phyloP scores from a whole-genome alignment of 2,329 filamentous ascomycete species.

The Colletotrichum aenigma region DNA sequence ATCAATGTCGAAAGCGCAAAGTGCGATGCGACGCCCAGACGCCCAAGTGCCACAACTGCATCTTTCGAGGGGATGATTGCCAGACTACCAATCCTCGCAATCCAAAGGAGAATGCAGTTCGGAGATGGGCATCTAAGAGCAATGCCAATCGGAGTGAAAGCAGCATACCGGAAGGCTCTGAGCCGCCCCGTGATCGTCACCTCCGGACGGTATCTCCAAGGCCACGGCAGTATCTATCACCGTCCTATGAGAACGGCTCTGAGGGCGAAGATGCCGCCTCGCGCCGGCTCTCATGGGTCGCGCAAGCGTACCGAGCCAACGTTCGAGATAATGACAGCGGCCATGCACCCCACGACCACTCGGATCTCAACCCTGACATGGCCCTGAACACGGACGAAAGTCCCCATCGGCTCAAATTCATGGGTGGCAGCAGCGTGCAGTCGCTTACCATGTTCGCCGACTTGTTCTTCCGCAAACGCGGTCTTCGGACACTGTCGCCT shows the following conservation, averaged over 20 bases:
- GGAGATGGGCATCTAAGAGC: slow-evolving; percentile 23
- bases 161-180: neutral
- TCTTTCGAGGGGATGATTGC: slow-evolving; percentile 24
- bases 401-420: slow-evolving; percentile 23
- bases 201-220: neutral
- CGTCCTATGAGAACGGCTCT: neutral
- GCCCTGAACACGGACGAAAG: slow-evolving; percentile 27
- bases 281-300: neutral
- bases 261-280: neutral
- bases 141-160: neutral
- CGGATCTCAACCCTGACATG: slow-evolving; percentile 22
- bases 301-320: slow-evolving; percentile 4
- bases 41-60: slow-evolving; percentile 36
- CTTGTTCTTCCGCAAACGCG: slow-evolving; percentile 22
- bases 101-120: slow-evolving; percentile 20
- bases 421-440: slow-evolving; percentile 27
- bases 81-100: slow-evolving; percentile 27
- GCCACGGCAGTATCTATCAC: neutral
- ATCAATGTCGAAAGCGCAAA: slow-evolving; percentile 30
- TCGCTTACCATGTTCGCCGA: slow-evolving; percentile 27
- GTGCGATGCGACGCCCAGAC: slow-evolving; percentile 29
- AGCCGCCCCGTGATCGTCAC: neutral
- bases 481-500: slow-evolving; percentile 21
- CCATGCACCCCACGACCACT: neutral
- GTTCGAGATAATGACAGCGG: neutral